Evolutionary conservation across 805 yeast genomes (phyloP).

Genomic region (Saccharomycopsis synnaedendra): DNA sequence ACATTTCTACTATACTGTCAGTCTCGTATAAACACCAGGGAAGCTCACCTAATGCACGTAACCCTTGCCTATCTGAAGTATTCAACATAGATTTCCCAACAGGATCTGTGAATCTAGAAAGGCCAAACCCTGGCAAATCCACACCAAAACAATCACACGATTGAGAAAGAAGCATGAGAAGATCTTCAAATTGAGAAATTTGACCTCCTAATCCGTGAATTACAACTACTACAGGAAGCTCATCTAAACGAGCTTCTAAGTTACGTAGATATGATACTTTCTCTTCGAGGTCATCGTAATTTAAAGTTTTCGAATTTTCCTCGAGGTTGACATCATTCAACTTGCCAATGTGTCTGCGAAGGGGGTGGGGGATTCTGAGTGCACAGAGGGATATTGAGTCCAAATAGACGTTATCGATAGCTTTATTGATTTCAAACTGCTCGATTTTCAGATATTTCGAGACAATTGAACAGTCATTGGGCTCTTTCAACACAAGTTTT

Average conservation of each 20-base stretch:
- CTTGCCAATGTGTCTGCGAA: constrained; percentile 18
- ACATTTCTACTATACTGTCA: constrained; percentile 9
- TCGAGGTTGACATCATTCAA: constrained; percentile 4
- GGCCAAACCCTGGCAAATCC: constrained; percentile 87
- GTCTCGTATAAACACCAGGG: constrained; percentile 12
- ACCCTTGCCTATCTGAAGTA: constrained; percentile 4
- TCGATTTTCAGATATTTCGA: constrained; percentile 36
- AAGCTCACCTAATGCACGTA: not conserved
- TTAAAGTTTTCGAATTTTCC: constrained; percentile 9
- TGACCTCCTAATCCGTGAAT: constrained; percentile 91
- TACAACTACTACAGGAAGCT: constrained; percentile 51
- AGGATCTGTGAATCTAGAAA: constrained; percentile 2
- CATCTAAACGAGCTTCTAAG: constrained; percentile 22
- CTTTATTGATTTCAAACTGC: constrained; percentile 24
- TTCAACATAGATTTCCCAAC: constrained; percentile 8
- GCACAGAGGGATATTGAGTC: constrained; percentile 29
- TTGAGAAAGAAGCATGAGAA: constrained; percentile 46
- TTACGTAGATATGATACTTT: constrained; percentile 9
- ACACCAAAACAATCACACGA: constrained; percentile 55
- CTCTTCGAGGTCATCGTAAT: constrained; percentile 3
- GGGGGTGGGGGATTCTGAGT: constrained; percentile 41
- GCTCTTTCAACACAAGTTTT: constrained; percentile 30
- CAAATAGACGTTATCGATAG: constrained; percentile 4
- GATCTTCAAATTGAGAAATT: constrained; percentile 70
- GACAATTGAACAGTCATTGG: constrained; percentile 44